A percentile compares a stretch with the other conserved stretches of the same genome.
phyloP scores from a whole-genome alignment of 768 basidiomycete species.

The Termitomyces sp. region DNA sequence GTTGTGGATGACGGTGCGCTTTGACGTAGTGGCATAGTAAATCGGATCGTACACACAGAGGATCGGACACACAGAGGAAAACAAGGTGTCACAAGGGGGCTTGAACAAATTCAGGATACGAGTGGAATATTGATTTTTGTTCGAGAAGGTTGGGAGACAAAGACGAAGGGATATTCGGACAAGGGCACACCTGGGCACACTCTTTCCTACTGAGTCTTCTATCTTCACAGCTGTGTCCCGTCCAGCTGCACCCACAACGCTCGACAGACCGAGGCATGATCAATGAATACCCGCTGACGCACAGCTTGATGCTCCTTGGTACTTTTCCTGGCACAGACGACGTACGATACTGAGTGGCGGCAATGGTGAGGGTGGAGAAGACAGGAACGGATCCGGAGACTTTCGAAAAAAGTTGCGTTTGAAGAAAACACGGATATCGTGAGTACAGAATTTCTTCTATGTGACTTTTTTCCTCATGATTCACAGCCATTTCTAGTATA shows the following conservation, averaged over 20 bases:
- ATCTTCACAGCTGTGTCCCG: constrained; percentile 21
- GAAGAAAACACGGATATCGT: constrained; percentile 70
- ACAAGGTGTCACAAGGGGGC: too few species aligned
- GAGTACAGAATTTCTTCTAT: constrained; percentile 14
- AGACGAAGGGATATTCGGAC: too few species aligned
- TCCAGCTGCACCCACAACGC: constrained; percentile 24
- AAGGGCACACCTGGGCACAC: too few species aligned
- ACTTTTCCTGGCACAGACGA: constrained; percentile 38
- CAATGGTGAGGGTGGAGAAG: constrained; percentile 77
- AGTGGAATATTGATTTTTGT: too few species aligned
- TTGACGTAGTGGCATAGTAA: too few species aligned
- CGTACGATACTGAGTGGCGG: constrained; percentile 28
- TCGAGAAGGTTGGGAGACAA: too few species aligned
- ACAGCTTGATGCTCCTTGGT: constrained; percentile 65
- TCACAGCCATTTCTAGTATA: background rate
- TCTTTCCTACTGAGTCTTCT: too few species aligned
- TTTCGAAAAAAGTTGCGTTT: constrained; percentile 37
- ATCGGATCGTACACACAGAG: too few species aligned
- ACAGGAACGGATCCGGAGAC: constrained; percentile 49
- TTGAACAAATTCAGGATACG: too few species aligned
- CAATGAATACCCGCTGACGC: constrained; percentile 59
- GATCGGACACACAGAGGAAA: too few species aligned
- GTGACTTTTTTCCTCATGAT: background rate
- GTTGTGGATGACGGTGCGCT: too few species aligned
- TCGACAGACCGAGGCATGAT: constrained; percentile 33